These are phyloP conservation scores for Mortierella sp. DNA, from an alignment of 371 early-diverging fungal genomes.

Conservation along the genomic window DNA sequence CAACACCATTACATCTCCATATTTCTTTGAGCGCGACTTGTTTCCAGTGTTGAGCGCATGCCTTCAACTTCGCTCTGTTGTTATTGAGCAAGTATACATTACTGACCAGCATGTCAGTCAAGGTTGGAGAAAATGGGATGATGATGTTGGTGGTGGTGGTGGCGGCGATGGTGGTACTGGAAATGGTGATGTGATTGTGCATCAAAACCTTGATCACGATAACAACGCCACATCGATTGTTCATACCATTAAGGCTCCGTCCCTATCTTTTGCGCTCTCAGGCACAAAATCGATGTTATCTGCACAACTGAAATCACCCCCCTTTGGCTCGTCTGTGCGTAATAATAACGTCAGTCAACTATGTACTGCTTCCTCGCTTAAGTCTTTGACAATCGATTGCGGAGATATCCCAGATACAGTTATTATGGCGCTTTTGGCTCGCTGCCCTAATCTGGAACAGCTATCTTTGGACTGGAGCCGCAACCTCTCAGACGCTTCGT, in stretches of 20 bases:
- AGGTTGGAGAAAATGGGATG: constrained; percentile 1
- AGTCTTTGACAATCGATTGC: constrained; percentile 36
- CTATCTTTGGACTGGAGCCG: constrained; percentile 40
- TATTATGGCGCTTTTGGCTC: constrained; percentile 31
- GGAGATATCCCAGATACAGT: constrained; percentile 51
- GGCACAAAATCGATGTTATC: constrained; percentile 31
- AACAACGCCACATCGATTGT: not conserved
- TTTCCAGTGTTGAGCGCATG: constrained; percentile 41
- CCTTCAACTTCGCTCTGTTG: constrained; percentile 23
- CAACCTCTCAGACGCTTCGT: constrained; percentile 26
- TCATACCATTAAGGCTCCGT: not conserved
- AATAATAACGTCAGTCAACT: not conserved
- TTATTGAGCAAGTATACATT: constrained; percentile 44
- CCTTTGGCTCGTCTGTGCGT: not conserved
- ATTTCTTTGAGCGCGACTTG: constrained; percentile 43
- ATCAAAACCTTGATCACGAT: constrained; percentile 2
- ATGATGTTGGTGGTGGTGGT: constrained; percentile 9
- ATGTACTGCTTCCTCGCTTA: constrained; percentile 25
- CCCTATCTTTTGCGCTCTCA: constrained; percentile 9
- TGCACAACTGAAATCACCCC: constrained; percentile 25
- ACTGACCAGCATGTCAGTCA: constrained; percentile 38
- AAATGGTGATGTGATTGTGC: not conserved
- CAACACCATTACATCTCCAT: constrained; percentile 49
- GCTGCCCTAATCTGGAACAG: constrained; percentile 30
- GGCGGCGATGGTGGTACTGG: constrained; percentile 2